These are phyloP conservation scores for Rutstroemia sp. DNA, from an alignment of 2,329 filamentous ascomycete genomes.

Conservation along the genomic window DNA sequence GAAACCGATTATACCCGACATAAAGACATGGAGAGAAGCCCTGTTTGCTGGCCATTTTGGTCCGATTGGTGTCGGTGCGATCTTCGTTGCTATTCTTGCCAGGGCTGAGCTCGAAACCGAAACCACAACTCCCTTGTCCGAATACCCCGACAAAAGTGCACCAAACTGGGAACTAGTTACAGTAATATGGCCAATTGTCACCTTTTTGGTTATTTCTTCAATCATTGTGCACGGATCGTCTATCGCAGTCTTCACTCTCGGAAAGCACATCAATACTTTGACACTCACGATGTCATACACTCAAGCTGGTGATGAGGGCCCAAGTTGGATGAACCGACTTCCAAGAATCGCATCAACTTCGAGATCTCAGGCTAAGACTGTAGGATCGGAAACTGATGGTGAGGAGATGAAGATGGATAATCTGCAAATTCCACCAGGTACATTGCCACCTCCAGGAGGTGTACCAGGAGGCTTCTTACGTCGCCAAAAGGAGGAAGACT, in stretches of 20 bases:
- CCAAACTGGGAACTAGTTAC: constrained; percentile 65
- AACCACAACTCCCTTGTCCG: constrained; percentile 61
- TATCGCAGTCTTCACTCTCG: constrained; percentile 92
- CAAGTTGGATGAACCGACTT: constrained; percentile 90
- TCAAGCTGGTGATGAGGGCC: constrained; percentile 76
- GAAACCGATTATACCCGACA: constrained; percentile 89
- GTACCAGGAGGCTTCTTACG: constrained; percentile 72
- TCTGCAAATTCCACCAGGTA: constrained; percentile 53
- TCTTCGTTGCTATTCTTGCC: constrained; percentile 90
- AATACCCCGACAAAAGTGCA: constrained; percentile 44
- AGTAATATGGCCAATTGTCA: constrained; percentile 91
- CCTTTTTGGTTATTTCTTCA: constrained; percentile 88
- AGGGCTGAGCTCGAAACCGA: constrained; percentile 82
- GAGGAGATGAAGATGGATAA: constrained; percentile 54
- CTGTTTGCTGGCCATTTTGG: constrained; percentile 96
- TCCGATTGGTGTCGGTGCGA: constrained; percentile 92
- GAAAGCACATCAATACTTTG: constrained; percentile 96
- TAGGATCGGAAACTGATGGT: constrained; percentile 70
- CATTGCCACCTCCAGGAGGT: constrained; percentile 65
- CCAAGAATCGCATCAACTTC: constrained; percentile 61
- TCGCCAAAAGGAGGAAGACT: constrained; percentile 72
- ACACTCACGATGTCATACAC: constrained; percentile 96
- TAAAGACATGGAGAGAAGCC: constrained; percentile 97
- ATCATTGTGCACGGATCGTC: constrained; percentile 98
- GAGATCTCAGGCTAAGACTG: constrained; percentile 75